Evolutionary conservation across 345 rosid genomes (phyloP).

Genomic region (Sapria himalayana): DNA sequence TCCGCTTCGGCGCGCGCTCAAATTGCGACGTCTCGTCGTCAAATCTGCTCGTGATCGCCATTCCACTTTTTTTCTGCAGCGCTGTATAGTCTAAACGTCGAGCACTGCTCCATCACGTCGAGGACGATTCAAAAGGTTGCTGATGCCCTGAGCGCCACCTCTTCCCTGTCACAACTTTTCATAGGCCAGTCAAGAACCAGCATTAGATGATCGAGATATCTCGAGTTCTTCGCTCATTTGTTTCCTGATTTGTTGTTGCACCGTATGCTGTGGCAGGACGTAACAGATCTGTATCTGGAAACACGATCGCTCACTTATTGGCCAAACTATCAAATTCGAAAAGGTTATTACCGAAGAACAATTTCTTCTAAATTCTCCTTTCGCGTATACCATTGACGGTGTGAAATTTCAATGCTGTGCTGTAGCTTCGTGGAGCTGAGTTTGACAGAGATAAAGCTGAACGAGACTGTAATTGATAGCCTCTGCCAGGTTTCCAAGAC

Average conservation of each 20-base stretch:
- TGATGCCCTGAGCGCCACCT: slow-evolving; percentile 37
- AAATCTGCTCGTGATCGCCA: background rate
- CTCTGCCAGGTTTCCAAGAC: slow-evolving; percentile 50
- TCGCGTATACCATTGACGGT: background rate
- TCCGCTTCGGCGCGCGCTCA: slow-evolving; percentile 2
- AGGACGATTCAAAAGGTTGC: slow-evolving; percentile 63
- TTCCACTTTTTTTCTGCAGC: slow-evolving; percentile 20
- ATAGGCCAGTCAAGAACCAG: slow-evolving; percentile 24
- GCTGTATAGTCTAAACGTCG: slow-evolving; percentile 64
- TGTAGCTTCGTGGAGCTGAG: slow-evolving; percentile 61
- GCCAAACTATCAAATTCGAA: slow-evolving; percentile 34
- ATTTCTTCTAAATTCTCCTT: no score
- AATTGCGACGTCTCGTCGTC: background rate
- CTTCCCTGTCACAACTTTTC: slow-evolving; percentile 46
- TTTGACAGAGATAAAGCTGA: slow-evolving; percentile 60
- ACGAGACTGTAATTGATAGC: slow-evolving; percentile 38
- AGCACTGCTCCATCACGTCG: slow-evolving; percentile 63
- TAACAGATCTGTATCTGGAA: slow-evolving; percentile 48
- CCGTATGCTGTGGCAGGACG: slow-evolving; percentile 29
- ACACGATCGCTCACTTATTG: slow-evolving; percentile 32
- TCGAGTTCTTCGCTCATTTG: slow-evolving; percentile 4
- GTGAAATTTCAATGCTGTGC: slow-evolving; percentile 2
- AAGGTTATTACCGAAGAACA: slow-evolving; percentile 29
- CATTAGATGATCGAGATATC: slow-evolving; percentile 1
- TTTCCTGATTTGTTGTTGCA: slow-evolving; percentile 4